Conservation (phyloP, 768 basidiomycete species). For the Thelephora aurantiotincta region DNA sequence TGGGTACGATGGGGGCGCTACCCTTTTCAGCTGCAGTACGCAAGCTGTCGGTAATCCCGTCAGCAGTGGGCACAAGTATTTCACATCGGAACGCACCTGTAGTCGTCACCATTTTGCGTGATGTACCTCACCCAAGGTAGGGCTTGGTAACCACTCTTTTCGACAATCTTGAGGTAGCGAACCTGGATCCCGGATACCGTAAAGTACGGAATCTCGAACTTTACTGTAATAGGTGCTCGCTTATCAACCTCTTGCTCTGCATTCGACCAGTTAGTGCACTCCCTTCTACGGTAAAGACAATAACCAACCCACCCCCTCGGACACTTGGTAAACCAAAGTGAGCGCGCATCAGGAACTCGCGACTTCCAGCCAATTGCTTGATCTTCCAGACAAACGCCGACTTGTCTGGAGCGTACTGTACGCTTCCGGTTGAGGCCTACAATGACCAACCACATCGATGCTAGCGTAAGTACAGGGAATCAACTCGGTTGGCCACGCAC, state of each 20-base stretch:
- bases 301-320: conserved; percentile 51
- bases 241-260: conserved; percentile 70
- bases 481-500: conserved; percentile 12
- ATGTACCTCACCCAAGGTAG: conserved; percentile 94
- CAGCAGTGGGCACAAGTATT: not conserved
- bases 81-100: conserved; percentile 40
- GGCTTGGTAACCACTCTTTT: conserved; percentile 96
- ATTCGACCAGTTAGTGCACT: not conserved
- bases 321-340: conserved; percentile 96
- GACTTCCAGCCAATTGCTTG: conserved; percentile 90
- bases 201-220: conserved; percentile 98
- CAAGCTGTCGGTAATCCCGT: conserved; percentile 26
- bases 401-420: conserved; percentile 96
- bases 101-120: conserved; percentile 84
- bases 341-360: conserved; percentile 96
- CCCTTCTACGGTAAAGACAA: not conserved
- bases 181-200: conserved; percentile 97
- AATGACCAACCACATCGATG: not conserved
- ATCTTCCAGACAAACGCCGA: conserved; percentile 99
- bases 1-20: conserved; percentile 41
- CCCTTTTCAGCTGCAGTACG: conserved; percentile 67
- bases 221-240: conserved; percentile 90
- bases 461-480: not conserved
- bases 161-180: conserved; percentile 94
- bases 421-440: conserved; percentile 87